phyloP scores from a whole-genome alignment of 495 filamentous ascomycete genomes.

The Astrocystis sublimbata region DNA sequence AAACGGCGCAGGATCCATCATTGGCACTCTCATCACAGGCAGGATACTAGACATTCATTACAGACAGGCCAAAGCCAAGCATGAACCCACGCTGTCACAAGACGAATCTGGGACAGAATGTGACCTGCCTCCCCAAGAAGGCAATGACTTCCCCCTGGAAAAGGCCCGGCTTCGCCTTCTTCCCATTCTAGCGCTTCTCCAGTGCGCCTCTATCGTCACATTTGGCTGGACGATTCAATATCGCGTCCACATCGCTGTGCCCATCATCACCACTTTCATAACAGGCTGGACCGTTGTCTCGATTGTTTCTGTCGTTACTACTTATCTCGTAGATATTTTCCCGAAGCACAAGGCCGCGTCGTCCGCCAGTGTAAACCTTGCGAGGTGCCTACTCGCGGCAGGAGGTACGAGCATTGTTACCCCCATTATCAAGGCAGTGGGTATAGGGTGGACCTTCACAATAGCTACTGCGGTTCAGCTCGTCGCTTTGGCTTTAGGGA shows the following conservation, averaged over 20 bases:
- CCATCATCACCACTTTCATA: conserved; percentile 42
- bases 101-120: conserved; percentile 11
- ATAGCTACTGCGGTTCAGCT: conserved; percentile 43
- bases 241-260: conserved; percentile 34
- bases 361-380: conserved; percentile 43
- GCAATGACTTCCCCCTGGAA: conserved; percentile 40
- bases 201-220: conserved; percentile 36
- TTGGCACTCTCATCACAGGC: conserved; percentile 50
- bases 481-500: conserved; percentile 36
- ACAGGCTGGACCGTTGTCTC: conserved; percentile 44
- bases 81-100: conserved; percentile 20
- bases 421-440: conserved; percentile 38
- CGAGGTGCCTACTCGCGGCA: conserved; percentile 43
- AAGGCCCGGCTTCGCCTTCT: conserved; percentile 39
- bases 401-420: conserved; percentile 39
- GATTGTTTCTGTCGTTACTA: conserved; percentile 39
- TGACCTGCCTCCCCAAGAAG: not conserved
- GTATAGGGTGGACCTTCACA: conserved; percentile 42
- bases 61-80: conserved; percentile 36
- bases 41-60: conserved; percentile 48
- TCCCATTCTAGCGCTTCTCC: conserved; percentile 32
- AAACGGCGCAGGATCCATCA: conserved; percentile 53
- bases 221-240: conserved; percentile 43
- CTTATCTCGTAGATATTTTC: conserved; percentile 47
- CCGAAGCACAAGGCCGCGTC: conserved; percentile 38